Conservation (phyloP, 1,139 yeast species). For the Debaryomyces sp. region DNA sequence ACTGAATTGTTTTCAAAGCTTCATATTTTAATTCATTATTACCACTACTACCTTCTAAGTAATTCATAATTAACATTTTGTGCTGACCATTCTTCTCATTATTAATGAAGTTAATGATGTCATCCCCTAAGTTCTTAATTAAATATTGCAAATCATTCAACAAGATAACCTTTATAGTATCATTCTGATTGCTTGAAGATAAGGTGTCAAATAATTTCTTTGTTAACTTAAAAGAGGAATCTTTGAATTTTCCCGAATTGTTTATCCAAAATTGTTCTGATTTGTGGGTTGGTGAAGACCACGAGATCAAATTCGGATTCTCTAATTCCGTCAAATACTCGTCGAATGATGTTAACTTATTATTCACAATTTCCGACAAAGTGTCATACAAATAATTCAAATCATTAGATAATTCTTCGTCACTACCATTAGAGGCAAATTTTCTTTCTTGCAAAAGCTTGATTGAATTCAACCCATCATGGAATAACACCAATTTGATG, state of each 20-base stretch:
- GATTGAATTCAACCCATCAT: conserved; percentile 72
- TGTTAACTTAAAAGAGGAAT: conserved; percentile 72
- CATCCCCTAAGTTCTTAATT: conserved; percentile 52
- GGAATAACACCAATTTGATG: conserved; percentile 72
- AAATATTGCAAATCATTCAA: conserved; percentile 58
- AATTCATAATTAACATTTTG: conserved; percentile 78
- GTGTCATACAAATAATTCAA: conserved; percentile 58
- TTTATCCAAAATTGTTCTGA: conserved; percentile 90
- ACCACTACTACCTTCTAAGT: conserved; percentile 67
- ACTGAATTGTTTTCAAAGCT: conserved; percentile 92
- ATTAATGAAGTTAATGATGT: conserved; percentile 72
- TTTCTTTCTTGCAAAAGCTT: conserved; percentile 79
- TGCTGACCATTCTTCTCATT: conserved; percentile 58
- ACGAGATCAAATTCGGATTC: conserved; percentile 72
- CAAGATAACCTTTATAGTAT: conserved; percentile 40
- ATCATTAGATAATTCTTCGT: conserved; percentile 84
- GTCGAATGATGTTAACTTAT: conserved; percentile 84
- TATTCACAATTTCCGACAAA: conserved; percentile 70
- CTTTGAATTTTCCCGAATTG: conserved; percentile 75
- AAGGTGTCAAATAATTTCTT: conserved; percentile 51
- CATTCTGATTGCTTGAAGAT: conserved; percentile 22
- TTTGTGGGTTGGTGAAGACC: conserved; percentile 91
- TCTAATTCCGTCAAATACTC: conserved; percentile 87
- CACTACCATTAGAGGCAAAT: conserved; percentile 71
- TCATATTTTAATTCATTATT: conserved; percentile 92